Evolutionary conservation across 1,284 basidiomycete genomes (phyloP).

Genomic region (Mycosarcoma maydis): DNA sequence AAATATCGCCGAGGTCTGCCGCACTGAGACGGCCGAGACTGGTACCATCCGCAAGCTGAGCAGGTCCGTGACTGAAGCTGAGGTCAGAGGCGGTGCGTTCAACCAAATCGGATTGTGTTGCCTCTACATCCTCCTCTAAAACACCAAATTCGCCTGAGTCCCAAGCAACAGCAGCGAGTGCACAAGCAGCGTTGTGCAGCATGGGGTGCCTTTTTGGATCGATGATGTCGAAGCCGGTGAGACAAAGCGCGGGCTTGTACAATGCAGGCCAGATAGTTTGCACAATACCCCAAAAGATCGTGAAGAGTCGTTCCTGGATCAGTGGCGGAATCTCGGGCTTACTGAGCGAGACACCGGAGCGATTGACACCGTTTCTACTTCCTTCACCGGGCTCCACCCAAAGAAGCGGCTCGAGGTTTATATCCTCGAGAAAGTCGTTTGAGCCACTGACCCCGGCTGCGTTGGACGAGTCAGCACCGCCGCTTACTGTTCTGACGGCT

Average conservation of each 20-base stretch:
- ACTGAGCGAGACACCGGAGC: conserved; percentile 34
- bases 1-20: conserved; percentile 43
- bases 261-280: conserved; percentile 51
- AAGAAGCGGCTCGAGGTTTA: conserved; percentile 36
- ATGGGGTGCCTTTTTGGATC: conserved; percentile 50
- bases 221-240: conserved; percentile 33
- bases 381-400: conserved; percentile 39
- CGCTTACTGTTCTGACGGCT: no score
- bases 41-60: conserved; percentile 21
- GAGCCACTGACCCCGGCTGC: neutral
- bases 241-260: conserved; percentile 32
- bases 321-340: conserved; percentile 41
- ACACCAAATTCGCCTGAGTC: conserved; percentile 37
- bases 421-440: conserved; percentile 6
- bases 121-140: conserved; percentile 37
- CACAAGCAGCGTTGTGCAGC: conserved; percentile 49
- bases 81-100: conserved; percentile 41
- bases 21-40: conserved; percentile 24
- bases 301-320: conserved; percentile 46
- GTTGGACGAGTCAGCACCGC: conserved; percentile 4
- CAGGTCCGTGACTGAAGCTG: conserved; percentile 25
- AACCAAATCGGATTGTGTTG: conserved; percentile 37
- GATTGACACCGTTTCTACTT: conserved; percentile 18
- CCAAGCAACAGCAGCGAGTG: conserved; percentile 48
- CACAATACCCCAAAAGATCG: conserved; percentile 48